These are phyloP conservation scores for Chondrus crispus DNA, from an alignment of 23 red algal genomes.

Conservation along the genomic window DNA sequence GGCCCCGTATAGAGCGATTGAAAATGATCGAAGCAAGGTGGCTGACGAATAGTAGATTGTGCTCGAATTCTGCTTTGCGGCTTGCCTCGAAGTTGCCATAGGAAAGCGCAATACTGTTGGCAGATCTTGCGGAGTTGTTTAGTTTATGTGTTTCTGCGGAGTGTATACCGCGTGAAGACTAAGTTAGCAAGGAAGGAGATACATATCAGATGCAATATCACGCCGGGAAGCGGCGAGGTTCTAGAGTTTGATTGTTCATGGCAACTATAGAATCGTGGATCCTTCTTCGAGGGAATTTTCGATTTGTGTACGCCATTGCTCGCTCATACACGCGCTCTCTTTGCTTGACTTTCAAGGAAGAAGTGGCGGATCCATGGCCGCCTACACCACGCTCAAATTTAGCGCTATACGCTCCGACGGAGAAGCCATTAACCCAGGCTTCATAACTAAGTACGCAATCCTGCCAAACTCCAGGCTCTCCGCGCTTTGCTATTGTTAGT, in stretches of 20 bases:
- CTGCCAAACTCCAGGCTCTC: slow-evolving; percentile 75
- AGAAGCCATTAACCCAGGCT: slow-evolving; percentile 56
- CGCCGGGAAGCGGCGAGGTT: not conserved
- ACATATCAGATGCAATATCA: no score
- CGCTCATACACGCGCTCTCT: slow-evolving; percentile 60
- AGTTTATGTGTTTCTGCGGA: no score
- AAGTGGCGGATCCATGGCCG: slow-evolving; percentile 46
- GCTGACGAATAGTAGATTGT: no score
- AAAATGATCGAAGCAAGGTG: no score
- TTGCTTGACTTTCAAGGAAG: slow-evolving; percentile 55
- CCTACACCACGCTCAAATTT: slow-evolving; percentile 60
- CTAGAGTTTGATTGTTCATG: slow-evolving; percentile 31
- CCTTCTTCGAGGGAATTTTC: slow-evolving; percentile 38
- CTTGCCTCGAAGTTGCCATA: no score
- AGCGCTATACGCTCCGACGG: slow-evolving; percentile 54
- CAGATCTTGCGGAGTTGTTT: no score
- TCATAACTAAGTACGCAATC: slow-evolving; percentile 76
- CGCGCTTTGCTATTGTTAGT: slow-evolving; percentile 44
- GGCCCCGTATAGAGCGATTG: no score
- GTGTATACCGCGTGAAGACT: no score
- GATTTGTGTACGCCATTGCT: slow-evolving; percentile 61
- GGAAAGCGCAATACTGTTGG: no score
- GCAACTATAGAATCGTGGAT: slow-evolving; percentile 40
- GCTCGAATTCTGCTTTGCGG: no score
- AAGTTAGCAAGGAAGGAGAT: no score